phyloP scores from a whole-genome alignment of 2,329 filamentous ascomycete species.

The Talaromyces islandicus region DNA sequence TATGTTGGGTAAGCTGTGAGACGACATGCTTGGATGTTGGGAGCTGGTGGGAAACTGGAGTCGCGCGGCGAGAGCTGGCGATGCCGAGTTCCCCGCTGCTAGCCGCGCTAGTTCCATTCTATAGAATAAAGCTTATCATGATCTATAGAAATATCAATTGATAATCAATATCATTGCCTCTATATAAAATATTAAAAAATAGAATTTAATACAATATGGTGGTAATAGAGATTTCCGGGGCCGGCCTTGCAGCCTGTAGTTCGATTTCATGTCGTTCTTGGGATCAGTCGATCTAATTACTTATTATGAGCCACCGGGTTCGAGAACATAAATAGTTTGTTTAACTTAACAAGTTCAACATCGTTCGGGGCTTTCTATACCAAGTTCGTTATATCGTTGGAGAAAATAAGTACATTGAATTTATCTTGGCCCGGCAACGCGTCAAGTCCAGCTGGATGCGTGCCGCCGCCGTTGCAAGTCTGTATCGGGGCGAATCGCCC shows the following conservation, averaged over 20 bases:
- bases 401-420: neutral
- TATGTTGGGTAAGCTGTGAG: slow-evolving; percentile 31
- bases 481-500: slow-evolving; percentile 18
- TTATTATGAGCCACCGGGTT: too few relatives aligned
- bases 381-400: neutral
- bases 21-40: slow-evolving; percentile 22
- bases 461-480: slow-evolving; percentile 10
- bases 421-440: neutral
- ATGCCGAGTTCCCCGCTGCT: neutral
- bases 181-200: too few relatives aligned
- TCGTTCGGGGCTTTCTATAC: neutral
- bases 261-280: too few relatives aligned
- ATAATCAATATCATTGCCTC: too few relatives aligned
- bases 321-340: too few relatives aligned
- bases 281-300: too few relatives aligned
- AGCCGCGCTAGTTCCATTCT: neutral
- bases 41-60: neutral
- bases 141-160: too few relatives aligned
- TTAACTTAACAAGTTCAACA: too few relatives aligned
- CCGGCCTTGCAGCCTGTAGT: too few relatives aligned
- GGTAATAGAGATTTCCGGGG: too few relatives aligned
- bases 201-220: too few relatives aligned
- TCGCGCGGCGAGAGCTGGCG: neutral
- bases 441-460: neutral
- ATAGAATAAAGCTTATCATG: too few relatives aligned